Evolutionary conservation across 345 rosid species (phyloP), one percentile per base, ranked within the genome.

Genomic region (Brassica rapa): DNA sequence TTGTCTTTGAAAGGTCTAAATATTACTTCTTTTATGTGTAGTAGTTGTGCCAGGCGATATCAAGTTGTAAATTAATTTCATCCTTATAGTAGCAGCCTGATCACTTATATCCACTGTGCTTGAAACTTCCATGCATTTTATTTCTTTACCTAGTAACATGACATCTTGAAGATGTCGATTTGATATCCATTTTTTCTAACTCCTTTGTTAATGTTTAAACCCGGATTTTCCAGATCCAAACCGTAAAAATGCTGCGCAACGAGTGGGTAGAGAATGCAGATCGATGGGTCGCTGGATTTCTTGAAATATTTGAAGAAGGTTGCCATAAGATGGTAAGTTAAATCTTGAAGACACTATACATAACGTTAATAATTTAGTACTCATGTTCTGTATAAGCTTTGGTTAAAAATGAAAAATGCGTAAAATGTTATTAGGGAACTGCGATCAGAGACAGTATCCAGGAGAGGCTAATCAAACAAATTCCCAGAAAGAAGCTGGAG

Each of bases 391-490:
- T 72, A 27, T n/a, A 63, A 6, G 6, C 29, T 9, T 49, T 67
- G 41, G 33, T 46, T 21, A 19, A 71, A 72, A 5, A 39, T 39
- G 62, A 61, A 27, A 49, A 69, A 30, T 41, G 62, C 25, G 2
- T 78, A 15, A 63, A 41, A 6, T 61, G 35, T 51, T 39, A 16
- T 67, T 76, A 93, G 98, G 98, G 97, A 68, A 90, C 93, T 30
- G 97, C 93, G 66, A 93, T 93, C 51, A 85, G 91, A 81, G 97
- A 91, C 69, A 67, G 92, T 73, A 93, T 91, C 84, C 97, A 89
- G 64, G 98, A 91, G 77, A 86, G 88, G 65, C 57, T 93, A 66
- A 86, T 78, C 83, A 84, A 85, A 66, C 97, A 89, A 69, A 23
- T 71, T 46, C 14, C 68, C 14, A 23, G 80, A 71, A 57, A 70